Base-by-base conservation (phyloP, 257 asterid species). In the Gentiana straminea region DNA sequence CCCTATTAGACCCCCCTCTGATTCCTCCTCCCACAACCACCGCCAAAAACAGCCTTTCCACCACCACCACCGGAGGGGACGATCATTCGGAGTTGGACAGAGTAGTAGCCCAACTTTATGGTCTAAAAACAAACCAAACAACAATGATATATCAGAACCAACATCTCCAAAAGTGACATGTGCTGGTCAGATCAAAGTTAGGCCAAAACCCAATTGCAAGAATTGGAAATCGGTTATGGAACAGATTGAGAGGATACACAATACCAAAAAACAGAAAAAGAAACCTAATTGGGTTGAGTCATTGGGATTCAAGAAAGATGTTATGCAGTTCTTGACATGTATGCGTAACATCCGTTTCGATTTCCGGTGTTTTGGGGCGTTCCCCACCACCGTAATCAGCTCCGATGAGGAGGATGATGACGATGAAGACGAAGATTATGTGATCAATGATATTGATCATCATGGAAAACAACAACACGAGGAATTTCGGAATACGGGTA, bases 171-270 rank as follows among this genome's bases (percentile, higher is more conserved):
- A 86, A 64, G 94, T 89, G 41, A 89, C 94, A 0, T 89, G 97
- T 44, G 95, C 93, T 1, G 97, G 97, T 1, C 97, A 84, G 64
- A 80, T 89, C 70, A 89, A 86, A 55, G 86, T 79, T 3, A 58
- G 76, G 69, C 59, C 84, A 0, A 81, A 78, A 72, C 73, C 85
- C 4, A 64, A 47, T 1, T 84, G 95, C 82, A 80, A 80, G 77
- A 79, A 81, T 52, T 89, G 97, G 97, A 93, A 84, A 35, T 81
- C 94, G 1, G 95, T 89, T 5, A 89, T 89, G 94, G 95, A 86
- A 15, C 95, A 89, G 73, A 83, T 89, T n/a, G 97, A 89, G 61
- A 68, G 79, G 77, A 54, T 86, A 35, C 95, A 89, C 70, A 80
- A 73, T 15, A 66, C 59, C 33, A 67, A 66, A 52, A 75, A 64